A percentile compares a stretch with the other conserved stretches of the same genome.
phyloP scores from a whole-genome alignment of 169 alveolate species.

The Plasmodium billcollinsi region DNA sequence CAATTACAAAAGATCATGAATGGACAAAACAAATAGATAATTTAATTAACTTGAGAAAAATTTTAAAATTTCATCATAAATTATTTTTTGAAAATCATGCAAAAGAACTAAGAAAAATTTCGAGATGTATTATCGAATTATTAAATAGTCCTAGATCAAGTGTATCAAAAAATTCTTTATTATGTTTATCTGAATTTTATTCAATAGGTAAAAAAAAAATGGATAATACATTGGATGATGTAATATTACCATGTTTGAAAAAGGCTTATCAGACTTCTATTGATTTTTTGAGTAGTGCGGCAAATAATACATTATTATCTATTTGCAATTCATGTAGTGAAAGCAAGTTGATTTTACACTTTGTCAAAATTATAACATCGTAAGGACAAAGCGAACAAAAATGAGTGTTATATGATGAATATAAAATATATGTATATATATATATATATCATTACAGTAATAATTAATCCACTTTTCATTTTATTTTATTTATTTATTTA shows the following conservation, averaged over 20 bases:
- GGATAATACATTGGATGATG: constrained; percentile 71
- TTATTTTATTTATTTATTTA: background rate
- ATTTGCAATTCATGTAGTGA: constrained; percentile 74
- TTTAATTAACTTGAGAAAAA: constrained; percentile 61
- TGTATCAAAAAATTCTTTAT: constrained; percentile 70
- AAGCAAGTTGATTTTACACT: constrained; percentile 53
- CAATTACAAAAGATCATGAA: constrained; percentile 56
- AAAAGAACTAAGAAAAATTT: constrained; percentile 63
- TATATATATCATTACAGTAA: background rate
- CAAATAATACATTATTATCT: constrained; percentile 58
- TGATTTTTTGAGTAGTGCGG: constrained; percentile 73
- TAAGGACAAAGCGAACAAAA: constrained; percentile 9
- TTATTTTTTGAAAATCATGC: constrained; percentile 57
- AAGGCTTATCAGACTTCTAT: constrained; percentile 72
- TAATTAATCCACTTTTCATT: background rate
- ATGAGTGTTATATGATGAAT: too few species aligned
- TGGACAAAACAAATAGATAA: constrained; percentile 74
- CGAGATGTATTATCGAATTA: constrained; percentile 42
- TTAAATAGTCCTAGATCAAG: constrained; percentile 74
- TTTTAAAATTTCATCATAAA: constrained; percentile 53
- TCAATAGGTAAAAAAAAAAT: constrained; percentile 61
- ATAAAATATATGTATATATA: background rate
- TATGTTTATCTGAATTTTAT: constrained; percentile 74
- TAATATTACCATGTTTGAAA: constrained; percentile 60
- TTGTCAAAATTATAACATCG: constrained; percentile 66